Base-by-base conservation (phyloP, 495 filamentous ascomycete genomes). In the Aspergillus haitiensis region DNA sequence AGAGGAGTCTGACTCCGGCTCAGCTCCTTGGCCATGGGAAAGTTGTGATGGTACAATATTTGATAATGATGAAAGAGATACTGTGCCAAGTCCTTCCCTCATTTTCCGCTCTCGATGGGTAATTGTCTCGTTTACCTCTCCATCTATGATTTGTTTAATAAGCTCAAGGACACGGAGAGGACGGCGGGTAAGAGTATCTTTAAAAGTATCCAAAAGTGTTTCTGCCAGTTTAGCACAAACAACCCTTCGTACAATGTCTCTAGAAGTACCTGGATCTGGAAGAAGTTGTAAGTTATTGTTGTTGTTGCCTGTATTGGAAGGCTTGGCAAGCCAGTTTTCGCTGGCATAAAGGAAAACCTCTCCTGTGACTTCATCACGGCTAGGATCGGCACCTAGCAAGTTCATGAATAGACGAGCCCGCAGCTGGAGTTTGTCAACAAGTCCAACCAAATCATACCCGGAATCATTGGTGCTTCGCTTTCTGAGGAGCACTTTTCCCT, bases 181-280 rank as follows among this genome's bases (percentile, higher is more conserved):
- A 39, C 85, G 81, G 35, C 77, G 78, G 35, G 86, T 83, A n/a
- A 92, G 80, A 55, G 84, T 86, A 18, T 88, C 84, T 34, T 87
- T 82, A 64, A 89, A 81, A 36, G 77, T 82, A 36, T 83, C 82
- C 63, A 90, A 84, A 68, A 93, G 79, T 51, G 82, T 82, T 64
- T 90, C 82, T 4, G 88, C 79, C 2, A 89, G 64, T 60, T 87
- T 89, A 6, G 86, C 81, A 60, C 85, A 81, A 21, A 81, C 69
- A 2, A 93, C 66, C 27, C 80, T 78, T 5, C 70, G 66, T 21
- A 86, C 69, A 12, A 77, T 68, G 11, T 77, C 68, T 5, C 74
- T 61, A 7, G 68, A 68, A 1, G 74, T 64, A 13, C 72, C 74
- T 45, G 70, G 55, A 13, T 74, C 65, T 31, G 70, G 55, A 10